A percentile compares a stretch with the other conserved stretches of the same genome.
phyloP scores from a whole-genome alignment of 1,139 yeast genomes.

The Lodderomyces beijingensis region DNA sequence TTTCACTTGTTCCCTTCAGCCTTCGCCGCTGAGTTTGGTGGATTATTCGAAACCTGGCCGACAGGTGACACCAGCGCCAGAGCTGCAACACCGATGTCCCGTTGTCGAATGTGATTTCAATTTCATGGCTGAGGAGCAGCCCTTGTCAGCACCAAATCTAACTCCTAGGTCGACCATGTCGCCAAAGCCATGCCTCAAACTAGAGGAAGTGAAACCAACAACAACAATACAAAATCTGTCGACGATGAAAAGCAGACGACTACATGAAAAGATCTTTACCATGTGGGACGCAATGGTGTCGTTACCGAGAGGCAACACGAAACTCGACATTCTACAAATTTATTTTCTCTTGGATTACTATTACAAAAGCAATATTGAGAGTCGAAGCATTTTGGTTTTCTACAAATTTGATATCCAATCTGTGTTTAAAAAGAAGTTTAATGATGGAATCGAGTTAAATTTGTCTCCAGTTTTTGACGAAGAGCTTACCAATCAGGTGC shows the following conservation, averaged over 20 bases:
- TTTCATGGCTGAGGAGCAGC: constrained; percentile 27
- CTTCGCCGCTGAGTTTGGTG: neutral
- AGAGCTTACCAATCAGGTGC: constrained; percentile 6
- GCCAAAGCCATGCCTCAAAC: neutral
- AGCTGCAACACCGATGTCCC: constrained; percentile 26
- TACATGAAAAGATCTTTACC: constrained; percentile 14
- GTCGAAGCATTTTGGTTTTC: constrained; percentile 21
- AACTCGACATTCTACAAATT: constrained; percentile 26
- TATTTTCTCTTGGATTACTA: constrained; percentile 31
- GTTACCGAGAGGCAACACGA: constrained; percentile 20
- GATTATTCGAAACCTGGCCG: neutral
- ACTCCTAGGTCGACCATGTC: neutral
- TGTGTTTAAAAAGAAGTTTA: constrained; percentile 15
- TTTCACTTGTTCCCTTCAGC: constrained; percentile 20
- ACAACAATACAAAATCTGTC: too few relatives aligned
- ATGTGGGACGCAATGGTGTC: constrained; percentile 26
- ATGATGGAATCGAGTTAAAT: constrained; percentile 15
- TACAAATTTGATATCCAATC: constrained; percentile 25
- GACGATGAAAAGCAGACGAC: too few relatives aligned
- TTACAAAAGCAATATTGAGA: constrained; percentile 20
- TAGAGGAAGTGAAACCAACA: neutral
- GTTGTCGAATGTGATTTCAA: constrained; percentile 41
- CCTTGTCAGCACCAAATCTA: constrained; percentile 9
- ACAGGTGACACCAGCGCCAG: constrained; percentile 3
- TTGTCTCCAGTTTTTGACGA: constrained; percentile 7